Conservation (phyloP, 306 rosid genomes). For the Herpetospermum pedunculosum region DNA sequence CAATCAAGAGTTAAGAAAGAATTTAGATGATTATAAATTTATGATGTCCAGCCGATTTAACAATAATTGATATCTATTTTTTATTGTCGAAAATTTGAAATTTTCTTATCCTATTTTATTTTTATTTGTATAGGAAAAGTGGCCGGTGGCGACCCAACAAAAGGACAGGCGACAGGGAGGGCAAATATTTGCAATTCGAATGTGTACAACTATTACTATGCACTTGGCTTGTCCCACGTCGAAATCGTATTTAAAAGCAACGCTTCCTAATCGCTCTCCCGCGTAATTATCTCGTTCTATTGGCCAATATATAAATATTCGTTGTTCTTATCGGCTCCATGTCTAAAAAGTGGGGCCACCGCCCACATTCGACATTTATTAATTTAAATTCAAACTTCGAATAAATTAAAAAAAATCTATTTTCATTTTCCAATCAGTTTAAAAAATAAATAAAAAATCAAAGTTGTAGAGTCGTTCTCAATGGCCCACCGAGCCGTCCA, state of each 20-base stretch:
- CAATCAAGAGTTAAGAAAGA: no score
- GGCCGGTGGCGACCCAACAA: neutral
- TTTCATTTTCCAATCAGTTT: no score
- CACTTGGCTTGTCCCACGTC: neutral
- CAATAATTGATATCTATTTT: no score
- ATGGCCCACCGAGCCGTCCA: slow-evolving; percentile 6
- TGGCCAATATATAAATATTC: neutral
- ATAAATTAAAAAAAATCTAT: neutral
- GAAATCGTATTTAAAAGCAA: neutral
- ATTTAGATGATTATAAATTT: no score
- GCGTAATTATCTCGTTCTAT: neutral
- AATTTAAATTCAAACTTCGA: neutral
- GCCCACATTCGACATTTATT: neutral
- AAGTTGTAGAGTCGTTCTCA: neutral
- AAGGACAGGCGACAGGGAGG: neutral
- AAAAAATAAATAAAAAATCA: no score
- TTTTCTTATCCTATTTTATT: no score
- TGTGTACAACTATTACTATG: neutral
- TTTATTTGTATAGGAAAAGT: no score
- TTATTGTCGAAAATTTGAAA: no score
- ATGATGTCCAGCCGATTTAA: no score
- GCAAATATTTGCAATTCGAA: neutral
- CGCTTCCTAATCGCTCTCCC: neutral
- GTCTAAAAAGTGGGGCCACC: neutral
- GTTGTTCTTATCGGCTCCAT: neutral